Base-by-base conservation (phyloP, 805 yeast genomes). In the Barnettozyma pratensis region DNA sequence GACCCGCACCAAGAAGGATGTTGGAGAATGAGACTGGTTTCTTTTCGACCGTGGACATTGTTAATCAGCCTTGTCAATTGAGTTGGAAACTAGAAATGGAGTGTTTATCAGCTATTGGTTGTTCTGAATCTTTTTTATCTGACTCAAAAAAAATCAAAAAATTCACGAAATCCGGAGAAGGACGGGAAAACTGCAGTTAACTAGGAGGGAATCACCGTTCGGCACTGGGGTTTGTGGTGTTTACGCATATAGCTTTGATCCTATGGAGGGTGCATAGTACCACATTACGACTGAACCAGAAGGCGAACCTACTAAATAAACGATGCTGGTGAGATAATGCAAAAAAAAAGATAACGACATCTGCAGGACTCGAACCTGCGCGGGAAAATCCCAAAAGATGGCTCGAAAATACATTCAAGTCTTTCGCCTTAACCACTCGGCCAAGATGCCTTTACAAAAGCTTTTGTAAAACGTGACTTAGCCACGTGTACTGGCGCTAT, bases 1-100 rank as follows among this genome's bases (percentile, higher is more conserved):
- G 77, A 37, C 90, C 96, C 1, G 97, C 97, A 54, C 98, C 98
- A 49, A 94, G 76, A 48, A 89, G 77, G 67, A 94, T 87, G 74
- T 92, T 92, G 60, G 96, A 81, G 68, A 87, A 85, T 54, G 85
- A 84, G 59, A 94, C 77, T 45, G 95, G 92, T 69, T 89, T 92
- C 73, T 89, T 90, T 67, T 89, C 75, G 47, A 83, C 71, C 40
- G 57, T 36, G 9, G 52, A 41, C 52, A 47, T 41, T n/a, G 12
- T 7, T 31, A 11, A 31, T 31, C 11, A 11, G 34, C 34, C 34
- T 8, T 31, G 34, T 31, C 34, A 8, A 19, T 19, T 19, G 19
- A 19, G 19, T 19, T 19, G 34, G 34, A 31, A 8, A 8, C 11
- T 11, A 31, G 34, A 31, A 31, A 11, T 31, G 34, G 2, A 11